Evolutionary conservation across 306 rosid species (phyloP), one percentile per base, ranked within the genome.

Genomic region (Fagus sylvatica): DNA sequence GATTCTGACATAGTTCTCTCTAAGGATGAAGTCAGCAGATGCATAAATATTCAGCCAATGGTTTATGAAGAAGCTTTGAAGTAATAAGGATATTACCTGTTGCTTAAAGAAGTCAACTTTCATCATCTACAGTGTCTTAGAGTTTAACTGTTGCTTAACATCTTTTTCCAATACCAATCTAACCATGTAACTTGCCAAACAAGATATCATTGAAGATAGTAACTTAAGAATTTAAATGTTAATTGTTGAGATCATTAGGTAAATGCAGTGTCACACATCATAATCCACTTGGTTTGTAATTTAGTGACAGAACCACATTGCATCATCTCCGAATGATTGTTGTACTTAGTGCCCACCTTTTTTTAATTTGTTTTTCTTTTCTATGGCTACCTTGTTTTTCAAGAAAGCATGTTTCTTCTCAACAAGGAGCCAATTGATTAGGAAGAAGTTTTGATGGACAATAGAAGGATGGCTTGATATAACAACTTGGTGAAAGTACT

Each of bases 1-100:
- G 19, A 39, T 16, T 48, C 76, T 30, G 13, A 53, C 33, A 22
- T 81, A 65, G 42, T 70, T 30, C 51, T 49, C 73, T 78, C 49
- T 17, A 69, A 8, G 42, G 22, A 56, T 51, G 32, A 76, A 17
- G 34, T 65, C 48, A 17, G 17, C 69, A 65, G 53, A 55, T 40
- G 74, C 80, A 33, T 53, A 59, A 71, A 19, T 53, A 4, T 46
- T 19, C 36, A 40, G 55, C 36, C 42, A 36, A 73, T 41, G 74
- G 62, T 4, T 49, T 22, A 43, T 37, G 61, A 69, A 59, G 65
- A 22, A 61, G 48, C 12, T 17, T 37, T 65, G 70, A 37, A 37
- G 70, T 36, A 65, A 65, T 36, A 37, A 16, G 71, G 30, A 17
- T 39, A 65, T 65, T 65, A 7, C 5, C 49, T 36, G 71, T 65